Evolutionary conservation across 176 grass and related monocot species (phyloP), one percentile per base, ranked within the genome.

Genomic region (Oryza australiensis): DNA sequence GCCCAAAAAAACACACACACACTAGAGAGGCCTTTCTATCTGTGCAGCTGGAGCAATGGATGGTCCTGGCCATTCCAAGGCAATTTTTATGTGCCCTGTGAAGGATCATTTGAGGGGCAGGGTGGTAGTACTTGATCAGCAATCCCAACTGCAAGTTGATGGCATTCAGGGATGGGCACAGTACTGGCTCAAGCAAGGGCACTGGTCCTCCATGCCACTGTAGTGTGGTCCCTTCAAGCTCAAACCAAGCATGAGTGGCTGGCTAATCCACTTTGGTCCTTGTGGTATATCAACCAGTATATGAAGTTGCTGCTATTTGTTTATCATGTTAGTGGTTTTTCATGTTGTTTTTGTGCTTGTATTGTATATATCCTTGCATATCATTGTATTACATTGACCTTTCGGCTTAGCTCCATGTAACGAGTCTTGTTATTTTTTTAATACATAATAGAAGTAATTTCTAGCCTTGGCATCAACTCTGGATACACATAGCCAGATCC

Each of bases 191-290:
- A 55, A 68, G 41, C 41, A 46, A 46, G 24, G 42, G 15, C 46
- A 18, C 6, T 68, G 72, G 45, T 84, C 72, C 72, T 68, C 64
- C 24, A 15, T 83, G 29, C 22, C 30, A 53, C 29, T 67, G 62
- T 1, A 67, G 13, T 22, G 26, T 62, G 74, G 83, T 64, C 83
- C 74, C 26, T 32, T 29, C 0, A 41, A 41, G 32, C 46, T 45
- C 32, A 69, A 42, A 40, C 8, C 23, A 28, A 41, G 22, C 10
- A 53, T 10, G 48, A 51, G 7, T 27, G 24, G 24, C 49, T 9
- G 6, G n/a, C 3, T 71, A 42, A 55, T 14, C n/a, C 24, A 12
- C 34, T 1, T 10, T 38, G 77, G 43, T 37, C 45, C 29, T 0
- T 14, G 11, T 30, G 12, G 49, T 29, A 24, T 33, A 22, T 5